A percentile compares a stretch with the other conserved stretches of the same genome.
Conservation (phyloP, 345 rosid species). For the Schrenkiella parvula region DNA sequence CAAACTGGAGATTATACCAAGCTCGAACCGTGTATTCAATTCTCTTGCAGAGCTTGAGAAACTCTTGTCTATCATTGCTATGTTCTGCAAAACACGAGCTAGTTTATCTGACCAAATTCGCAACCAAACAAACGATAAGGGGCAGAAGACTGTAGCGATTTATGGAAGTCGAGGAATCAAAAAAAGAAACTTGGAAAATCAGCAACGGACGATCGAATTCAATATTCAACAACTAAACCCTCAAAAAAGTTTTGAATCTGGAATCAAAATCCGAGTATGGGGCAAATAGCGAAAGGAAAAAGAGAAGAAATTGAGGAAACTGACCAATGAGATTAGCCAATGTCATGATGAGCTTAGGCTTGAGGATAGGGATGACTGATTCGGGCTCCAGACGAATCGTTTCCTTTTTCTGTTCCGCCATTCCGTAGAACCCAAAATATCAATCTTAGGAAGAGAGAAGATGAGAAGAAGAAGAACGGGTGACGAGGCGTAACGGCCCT, state of each 20-base stretch:
- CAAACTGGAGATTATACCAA: conserved; percentile 92
- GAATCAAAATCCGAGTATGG: background rate
- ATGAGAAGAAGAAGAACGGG: background rate
- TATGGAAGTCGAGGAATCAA: background rate
- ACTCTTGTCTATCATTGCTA: conserved; percentile 65
- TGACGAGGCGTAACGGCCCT: conserved; percentile 3
- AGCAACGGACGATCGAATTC: background rate
- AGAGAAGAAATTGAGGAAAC: background rate
- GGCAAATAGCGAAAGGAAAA: background rate
- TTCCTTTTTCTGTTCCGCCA: conserved; percentile 47
- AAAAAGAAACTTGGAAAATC: background rate
- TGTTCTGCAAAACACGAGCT: conserved; percentile 46
- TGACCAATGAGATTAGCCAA: conserved; percentile 90
- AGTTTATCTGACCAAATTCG: background rate
- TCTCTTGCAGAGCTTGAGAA: conserved; percentile 86
- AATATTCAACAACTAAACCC: background rate
- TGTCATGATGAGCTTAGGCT: conserved; percentile 89
- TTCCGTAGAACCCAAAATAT: background rate
- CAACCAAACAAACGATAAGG: background rate
- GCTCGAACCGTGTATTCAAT: conserved; percentile 94
- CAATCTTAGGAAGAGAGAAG: background rate
- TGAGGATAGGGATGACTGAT: conserved; percentile 87
- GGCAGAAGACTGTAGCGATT: background rate
- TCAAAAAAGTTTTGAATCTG: background rate
- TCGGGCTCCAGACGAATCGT: conserved; percentile 81